Percentiles rank a stretch among this genome's conserved stretches.
Conservation (phyloP, 1,139 yeast genomes). For the Nakaseomyces kungkrabaensis region DNA sequence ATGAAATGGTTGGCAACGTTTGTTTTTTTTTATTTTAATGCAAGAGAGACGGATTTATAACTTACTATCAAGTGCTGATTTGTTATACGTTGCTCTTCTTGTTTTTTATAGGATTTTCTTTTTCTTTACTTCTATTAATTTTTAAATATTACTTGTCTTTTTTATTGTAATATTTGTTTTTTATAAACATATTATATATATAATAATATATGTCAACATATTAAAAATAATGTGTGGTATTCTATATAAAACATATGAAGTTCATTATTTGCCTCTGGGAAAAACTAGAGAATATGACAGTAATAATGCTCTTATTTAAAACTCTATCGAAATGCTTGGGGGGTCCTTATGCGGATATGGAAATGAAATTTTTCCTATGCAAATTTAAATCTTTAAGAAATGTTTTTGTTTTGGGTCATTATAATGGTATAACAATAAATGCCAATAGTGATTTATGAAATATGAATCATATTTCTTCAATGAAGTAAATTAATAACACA, state of each 20-base stretch:
- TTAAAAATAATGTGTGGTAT: too few species aligned
- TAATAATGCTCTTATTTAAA: not conserved
- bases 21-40: too few species aligned
- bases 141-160: too few species aligned
- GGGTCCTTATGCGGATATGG: not conserved
- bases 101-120: not conserved
- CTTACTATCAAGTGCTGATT: conserved; percentile 1
- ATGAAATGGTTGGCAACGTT: too few species aligned
- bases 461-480: too few species aligned
- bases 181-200: not conserved
- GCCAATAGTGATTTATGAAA: too few species aligned
- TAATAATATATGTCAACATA: too few species aligned
- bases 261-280: too few species aligned
- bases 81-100: not conserved
- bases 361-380: not conserved
- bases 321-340: conserved; percentile 1
- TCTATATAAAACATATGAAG: too few species aligned
- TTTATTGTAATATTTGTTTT: not conserved
- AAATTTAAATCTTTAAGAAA: not conserved
- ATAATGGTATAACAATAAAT: too few species aligned
- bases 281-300: not conserved
- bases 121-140: not conserved
- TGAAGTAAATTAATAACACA: too few species aligned
- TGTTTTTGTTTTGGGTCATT: too few species aligned
- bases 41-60: not conserved